These are phyloP conservation scores for Lotus japonicus DNA, from an alignment of 306 rosid species.

Conservation along the genomic window DNA sequence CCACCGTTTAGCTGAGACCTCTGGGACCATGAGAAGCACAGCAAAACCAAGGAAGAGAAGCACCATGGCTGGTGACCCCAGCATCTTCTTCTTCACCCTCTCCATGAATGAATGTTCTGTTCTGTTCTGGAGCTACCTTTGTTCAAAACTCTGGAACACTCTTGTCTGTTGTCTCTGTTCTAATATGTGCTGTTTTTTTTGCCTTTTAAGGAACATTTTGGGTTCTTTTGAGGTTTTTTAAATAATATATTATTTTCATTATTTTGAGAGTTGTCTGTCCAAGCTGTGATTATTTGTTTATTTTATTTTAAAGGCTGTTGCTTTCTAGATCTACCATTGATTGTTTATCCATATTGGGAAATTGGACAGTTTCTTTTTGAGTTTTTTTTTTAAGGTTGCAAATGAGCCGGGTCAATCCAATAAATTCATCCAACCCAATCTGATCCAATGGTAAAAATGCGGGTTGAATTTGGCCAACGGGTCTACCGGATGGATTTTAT, in stretches of 20 bases:
- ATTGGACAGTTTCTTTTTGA: not conserved
- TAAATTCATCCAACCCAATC: no score
- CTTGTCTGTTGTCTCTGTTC: not conserved
- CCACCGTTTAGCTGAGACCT: constrained; percentile 51
- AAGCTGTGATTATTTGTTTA: not conserved
- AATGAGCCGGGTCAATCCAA: no score
- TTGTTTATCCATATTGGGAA: not conserved
- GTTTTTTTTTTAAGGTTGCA: no score
- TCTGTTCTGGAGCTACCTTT: not conserved
- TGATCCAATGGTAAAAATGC: no score
- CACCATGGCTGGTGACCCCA: constrained; percentile 22
- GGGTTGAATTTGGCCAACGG: no score
- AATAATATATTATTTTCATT: no score
- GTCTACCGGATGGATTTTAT: no score
- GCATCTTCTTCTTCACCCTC: constrained; percentile 24
- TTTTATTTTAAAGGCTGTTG: constrained; percentile 3
- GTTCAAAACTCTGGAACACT: constrained; percentile 27
- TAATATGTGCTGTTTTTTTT: constrained; percentile 15
- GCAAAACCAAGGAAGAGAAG: constrained; percentile 26
- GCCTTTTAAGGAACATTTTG: constrained; percentile 18
- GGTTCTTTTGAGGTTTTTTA: not conserved
- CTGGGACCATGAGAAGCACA: constrained; percentile 38
- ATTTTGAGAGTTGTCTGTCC: not conserved
- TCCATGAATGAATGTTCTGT: constrained; percentile 35
- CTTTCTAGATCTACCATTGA: constrained; percentile 21